Base-by-base conservation (phyloP, 345 rosid species). In the Acer yangbiense region DNA sequence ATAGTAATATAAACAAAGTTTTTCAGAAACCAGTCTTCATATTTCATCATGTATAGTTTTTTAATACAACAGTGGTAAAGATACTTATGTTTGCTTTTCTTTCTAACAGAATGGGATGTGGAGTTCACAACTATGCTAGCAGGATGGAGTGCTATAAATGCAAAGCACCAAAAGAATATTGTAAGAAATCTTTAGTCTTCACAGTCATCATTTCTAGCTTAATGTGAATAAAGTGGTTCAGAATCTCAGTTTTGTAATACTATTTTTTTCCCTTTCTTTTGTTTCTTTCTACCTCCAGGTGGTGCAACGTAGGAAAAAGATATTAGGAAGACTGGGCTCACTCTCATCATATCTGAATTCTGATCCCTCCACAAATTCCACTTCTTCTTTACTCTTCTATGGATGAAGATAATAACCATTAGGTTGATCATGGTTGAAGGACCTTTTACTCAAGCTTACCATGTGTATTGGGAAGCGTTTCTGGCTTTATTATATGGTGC, bases 81-180 rank as follows among this genome's bases (percentile, higher is more conserved):
- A 78, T 62, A 7, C 10, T 3, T 63, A 60, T 46, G 61, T 21
- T 18, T 71, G 20, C 69, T 72, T 68, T 23, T 35, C 23, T 76
- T 10, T 29, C 23, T 10, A 32, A 32, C 77, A 89, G 92, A 80
- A 68, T 80, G 27, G 93, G 86, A 17, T 94, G 99, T 78, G 93
- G 95, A 74, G 91, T 82, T 80, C 98, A 96, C 79, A 96, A 96
- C 84, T 96, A 90, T 68, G 98, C 98, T 43, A 94, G 94, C 83
- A 94, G 98, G 88, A 76, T 79, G 9, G 97, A 91, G 79, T 96
- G 99, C 88, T 91, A 76, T 74, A 86, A 90, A 82, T 96, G 99
- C 97, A 96, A 84, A 81, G 84, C 90, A 18, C 95, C 98, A 41
- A 91, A 89, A 83, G 91, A 82, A 77, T 85, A 80, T 13, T 89